Evolutionary conservation across 2,329 filamentous ascomycete species (phyloP), one percentile per base, ranked within the genome.

Genomic region (Pezizomycotina sp.): DNA sequence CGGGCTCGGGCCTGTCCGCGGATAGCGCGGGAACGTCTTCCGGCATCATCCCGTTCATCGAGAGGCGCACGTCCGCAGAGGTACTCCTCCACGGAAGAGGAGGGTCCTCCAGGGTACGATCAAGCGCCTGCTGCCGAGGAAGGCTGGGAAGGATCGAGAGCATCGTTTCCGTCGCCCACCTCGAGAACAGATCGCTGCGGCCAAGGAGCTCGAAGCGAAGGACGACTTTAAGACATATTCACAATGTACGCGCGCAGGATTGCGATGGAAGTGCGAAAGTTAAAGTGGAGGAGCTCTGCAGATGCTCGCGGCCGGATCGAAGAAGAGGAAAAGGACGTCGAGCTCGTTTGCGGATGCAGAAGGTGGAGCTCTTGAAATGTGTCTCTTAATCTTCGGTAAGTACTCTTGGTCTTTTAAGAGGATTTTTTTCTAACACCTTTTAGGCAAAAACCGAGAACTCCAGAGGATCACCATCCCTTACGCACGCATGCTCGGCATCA

Each of bases 171-270:
- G 83, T 98, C 46, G 86, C 84, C 5, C 89, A 98, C 60, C 63
- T 98, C 8, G 89, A 98, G 57, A 95, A 93, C 52, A 72, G 91
- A 75, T 98, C 28, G 86, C 89, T 2, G 91, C 82, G 3, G 81
- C 89, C 0, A 61, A 91, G 53, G 77, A 81, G 42, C 62, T 98
- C 1, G 80, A 77, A 3, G 77, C 89, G 0, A 77, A 74, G 50
- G 84, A 95, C 40, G 89, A 98, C 55, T 98, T 95, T 60, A 73
- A 82, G 38, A 65, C 92, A 1, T 95, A 95, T 53, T 98, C n/a
- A 77, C 83, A 52, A 95, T 95, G 83, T 98, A 98, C 53, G 86
- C 84, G 3, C 95, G 93, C 61, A 74, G 89, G 1, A 69, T 98
- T 4, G 89, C 89, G 1, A 82, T 83, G 0, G 91, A 98, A 56